These are phyloP conservation scores for Yamadazyma buinensis DNA, from an alignment of 1,139 yeast species.

Conservation along the genomic window DNA sequence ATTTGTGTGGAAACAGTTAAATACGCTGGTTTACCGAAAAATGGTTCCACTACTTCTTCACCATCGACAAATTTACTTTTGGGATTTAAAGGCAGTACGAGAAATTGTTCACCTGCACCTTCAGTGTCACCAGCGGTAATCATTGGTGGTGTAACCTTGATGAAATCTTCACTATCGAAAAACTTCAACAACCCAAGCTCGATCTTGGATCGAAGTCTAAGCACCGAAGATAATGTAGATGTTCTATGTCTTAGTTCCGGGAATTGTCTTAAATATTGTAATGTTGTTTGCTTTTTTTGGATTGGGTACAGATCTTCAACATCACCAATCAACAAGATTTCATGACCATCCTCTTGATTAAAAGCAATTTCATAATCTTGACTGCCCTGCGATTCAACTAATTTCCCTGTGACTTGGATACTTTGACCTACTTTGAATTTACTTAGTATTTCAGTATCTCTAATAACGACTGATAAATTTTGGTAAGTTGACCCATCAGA, in stretches of 20 bases:
- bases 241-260: constrained; percentile 85
- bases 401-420: constrained; percentile 30
- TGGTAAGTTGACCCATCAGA: constrained; percentile 67
- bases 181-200: constrained; percentile 53
- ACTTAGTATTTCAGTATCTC: constrained; percentile 29
- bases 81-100: constrained; percentile 34
- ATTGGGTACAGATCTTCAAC: constrained; percentile 70
- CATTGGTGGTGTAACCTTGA: constrained; percentile 81
- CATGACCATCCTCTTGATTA: constrained; percentile 19
- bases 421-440: constrained; percentile 40
- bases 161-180: constrained; percentile 51
- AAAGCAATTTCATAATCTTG: constrained; percentile 32
- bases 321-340: constrained; percentile 39
- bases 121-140: constrained; percentile 92
- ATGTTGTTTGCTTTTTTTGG: constrained; percentile 72
- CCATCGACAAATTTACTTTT: constrained; percentile 12
- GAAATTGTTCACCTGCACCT: constrained; percentile 93
- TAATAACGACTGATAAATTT: constrained; percentile 57
- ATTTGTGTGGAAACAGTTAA: constrained; percentile 90
- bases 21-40: constrained; percentile 66
- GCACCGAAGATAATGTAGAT: constrained; percentile 55
- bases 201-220: constrained; percentile 69
- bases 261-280: constrained; percentile 58
- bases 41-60: constrained; percentile 25
- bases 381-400: constrained; percentile 28